A percentile compares a stretch with the other conserved stretches of the same genome.
Evolutionary conservation across 2,329 filamentous ascomycete genomes (phyloP).

Genomic region (Aureobasidium lini): DNA sequence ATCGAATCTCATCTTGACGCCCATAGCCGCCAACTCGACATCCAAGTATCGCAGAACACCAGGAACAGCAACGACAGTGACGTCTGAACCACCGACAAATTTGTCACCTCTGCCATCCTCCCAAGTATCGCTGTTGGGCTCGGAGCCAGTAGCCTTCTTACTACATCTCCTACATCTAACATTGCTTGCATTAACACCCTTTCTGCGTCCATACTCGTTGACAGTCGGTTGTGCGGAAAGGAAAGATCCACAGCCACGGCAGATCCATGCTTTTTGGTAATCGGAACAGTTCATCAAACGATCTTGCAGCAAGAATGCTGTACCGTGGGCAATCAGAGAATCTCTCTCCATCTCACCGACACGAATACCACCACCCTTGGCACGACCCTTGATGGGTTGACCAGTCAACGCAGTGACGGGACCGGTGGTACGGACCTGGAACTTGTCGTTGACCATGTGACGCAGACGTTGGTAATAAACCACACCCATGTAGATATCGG

Average conservation of each 20-base stretch:
- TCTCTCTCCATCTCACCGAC: slow-evolving; percentile 99
- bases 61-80: slow-evolving; percentile 84
- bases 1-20: slow-evolving; percentile 87
- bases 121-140: slow-evolving; percentile 58
- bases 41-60: slow-evolving; percentile 90
- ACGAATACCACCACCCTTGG: slow-evolving; percentile 95
- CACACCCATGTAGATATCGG: slow-evolving; percentile 92
- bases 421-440: slow-evolving; percentile 92
- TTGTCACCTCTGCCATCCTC: slow-evolving; percentile 80
- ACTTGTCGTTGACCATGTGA: slow-evolving; percentile 99
- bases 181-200: slow-evolving; percentile 21
- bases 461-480: slow-evolving; percentile 97
- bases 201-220: slow-evolving; percentile 29
- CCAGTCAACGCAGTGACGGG: slow-evolving; percentile 85
- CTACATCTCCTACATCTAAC: slow-evolving; percentile 31
- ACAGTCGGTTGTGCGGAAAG: slow-evolving; percentile 77
- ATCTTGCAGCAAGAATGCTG: slow-evolving; percentile 90
- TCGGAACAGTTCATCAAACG: slow-evolving; percentile 96
- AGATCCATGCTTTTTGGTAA: slow-evolving; percentile 83
- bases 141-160: slow-evolving; percentile 22
- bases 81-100: slow-evolving; percentile 84
- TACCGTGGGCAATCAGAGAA: slow-evolving; percentile 87
- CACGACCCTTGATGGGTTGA: slow-evolving; percentile 93
- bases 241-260: slow-evolving; percentile 83
- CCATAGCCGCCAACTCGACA: slow-evolving; percentile 94